Evolutionary conservation across 331 rosid species (phyloP).

Genomic region (Prunus yedoensis): DNA sequence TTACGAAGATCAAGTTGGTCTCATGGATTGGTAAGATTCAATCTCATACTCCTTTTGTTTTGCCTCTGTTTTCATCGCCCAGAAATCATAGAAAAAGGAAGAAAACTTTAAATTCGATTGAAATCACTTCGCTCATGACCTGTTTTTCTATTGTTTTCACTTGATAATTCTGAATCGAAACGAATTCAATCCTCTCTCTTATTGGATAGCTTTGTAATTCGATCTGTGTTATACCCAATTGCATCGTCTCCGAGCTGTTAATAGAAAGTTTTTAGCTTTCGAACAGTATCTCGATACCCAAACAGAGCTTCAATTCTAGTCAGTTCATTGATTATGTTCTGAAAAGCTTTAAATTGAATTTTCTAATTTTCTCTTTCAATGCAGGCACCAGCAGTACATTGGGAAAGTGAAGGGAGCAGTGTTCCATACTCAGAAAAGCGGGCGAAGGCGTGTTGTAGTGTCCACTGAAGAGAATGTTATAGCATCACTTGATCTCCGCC

Average conservation of each 20-base stretch:
- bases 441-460: slow-evolving; percentile 90
- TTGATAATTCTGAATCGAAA: neutral
- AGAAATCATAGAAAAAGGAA: neutral
- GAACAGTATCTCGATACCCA: neutral
- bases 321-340: neutral
- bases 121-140: neutral
- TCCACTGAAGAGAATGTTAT: slow-evolving; percentile 92
- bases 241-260: neutral
- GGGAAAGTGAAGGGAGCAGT: slow-evolving; percentile 94
- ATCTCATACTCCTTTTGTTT: slow-evolving; percentile 5
- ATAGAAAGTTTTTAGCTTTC: neutral
- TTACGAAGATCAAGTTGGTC: slow-evolving; percentile 94
- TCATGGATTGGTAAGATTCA: slow-evolving; percentile 81
- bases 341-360: neutral
- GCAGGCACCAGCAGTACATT: slow-evolving; percentile 88
- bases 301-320: neutral
- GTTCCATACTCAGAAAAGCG: slow-evolving; percentile 86
- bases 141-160: neutral
- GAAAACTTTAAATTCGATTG: neutral
- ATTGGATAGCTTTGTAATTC: neutral
- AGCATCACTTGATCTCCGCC: slow-evolving; percentile 98
- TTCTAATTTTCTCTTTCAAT: neutral
- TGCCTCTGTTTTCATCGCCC: neutral
- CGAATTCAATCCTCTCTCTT: neutral
- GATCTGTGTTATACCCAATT: neutral